These are phyloP conservation scores for Penicillium ucsense DNA, from an alignment of 495 filamentous ascomycete genomes.

Conservation along the genomic window DNA sequence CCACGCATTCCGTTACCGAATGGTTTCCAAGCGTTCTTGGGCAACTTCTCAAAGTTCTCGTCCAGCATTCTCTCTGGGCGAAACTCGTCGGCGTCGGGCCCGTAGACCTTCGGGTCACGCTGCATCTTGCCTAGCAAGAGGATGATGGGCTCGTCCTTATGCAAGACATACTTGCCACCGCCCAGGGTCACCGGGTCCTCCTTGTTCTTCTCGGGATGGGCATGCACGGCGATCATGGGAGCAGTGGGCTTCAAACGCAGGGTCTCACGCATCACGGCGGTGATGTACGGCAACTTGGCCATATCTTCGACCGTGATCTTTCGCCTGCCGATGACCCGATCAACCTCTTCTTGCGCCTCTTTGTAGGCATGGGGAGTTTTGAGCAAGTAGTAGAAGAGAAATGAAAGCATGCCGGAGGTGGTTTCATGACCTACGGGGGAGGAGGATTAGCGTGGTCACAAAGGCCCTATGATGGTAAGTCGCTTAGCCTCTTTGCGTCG, in stretches of 20 bases:
- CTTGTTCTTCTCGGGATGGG: slow-evolving; percentile 34
- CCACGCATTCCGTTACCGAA: slow-evolving; percentile 55
- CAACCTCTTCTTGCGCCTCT: slow-evolving; percentile 58
- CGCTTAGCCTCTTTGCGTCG: no score
- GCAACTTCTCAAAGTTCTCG: slow-evolving; percentile 47
- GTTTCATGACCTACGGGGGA: slow-evolving; percentile 54
- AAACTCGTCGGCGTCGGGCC: slow-evolving; percentile 53
- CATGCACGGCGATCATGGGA: slow-evolving; percentile 34
- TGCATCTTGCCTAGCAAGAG: slow-evolving; percentile 52
- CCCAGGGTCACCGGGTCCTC: slow-evolving; percentile 44
- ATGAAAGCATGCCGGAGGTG: slow-evolving; percentile 49
- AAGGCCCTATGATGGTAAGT: no score
- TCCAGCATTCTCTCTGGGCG: slow-evolving; percentile 58
- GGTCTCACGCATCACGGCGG: slow-evolving; percentile 60
- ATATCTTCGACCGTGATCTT: slow-evolving; percentile 58
- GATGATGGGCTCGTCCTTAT: slow-evolving; percentile 44
- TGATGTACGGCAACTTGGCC: slow-evolving; percentile 54
- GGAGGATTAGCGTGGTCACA: no score
- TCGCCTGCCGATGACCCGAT: slow-evolving; percentile 52
- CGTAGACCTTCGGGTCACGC: slow-evolving; percentile 56
- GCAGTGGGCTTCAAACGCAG: slow-evolving; percentile 56
- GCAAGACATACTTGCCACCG: slow-evolving; percentile 51
- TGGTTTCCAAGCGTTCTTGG: slow-evolving; percentile 50
- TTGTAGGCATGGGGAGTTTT: slow-evolving; percentile 50
- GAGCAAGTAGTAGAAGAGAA: slow-evolving; percentile 49